Evolutionary conservation across 1,284 basidiomycete genomes (phyloP).

Genomic region (Exsudoporus floridanus): DNA sequence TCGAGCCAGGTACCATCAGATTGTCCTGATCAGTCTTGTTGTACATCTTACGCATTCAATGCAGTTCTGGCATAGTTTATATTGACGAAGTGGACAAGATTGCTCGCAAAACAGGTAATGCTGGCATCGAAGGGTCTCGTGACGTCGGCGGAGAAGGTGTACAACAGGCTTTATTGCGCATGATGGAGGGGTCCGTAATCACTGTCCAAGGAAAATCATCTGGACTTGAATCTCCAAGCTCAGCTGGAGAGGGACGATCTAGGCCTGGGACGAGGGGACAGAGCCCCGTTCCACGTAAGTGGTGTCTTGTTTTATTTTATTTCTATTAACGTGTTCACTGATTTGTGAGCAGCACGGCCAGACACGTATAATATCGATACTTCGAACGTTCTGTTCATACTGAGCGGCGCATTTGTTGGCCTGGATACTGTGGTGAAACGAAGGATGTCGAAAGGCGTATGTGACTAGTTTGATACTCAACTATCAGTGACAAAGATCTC

Average conservation of each 20-base stretch:
- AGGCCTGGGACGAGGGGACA: slow-evolving; percentile 43
- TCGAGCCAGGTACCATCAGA: slow-evolving; percentile 58
- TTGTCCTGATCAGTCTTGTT: neutral
- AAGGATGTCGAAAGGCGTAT: slow-evolving; percentile 79
- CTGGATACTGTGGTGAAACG: slow-evolving; percentile 80
- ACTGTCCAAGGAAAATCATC: slow-evolving; percentile 76
- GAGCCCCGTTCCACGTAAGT: slow-evolving; percentile 23
- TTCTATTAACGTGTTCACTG: neutral
- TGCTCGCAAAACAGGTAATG: slow-evolving; percentile 62
- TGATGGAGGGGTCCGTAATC: slow-evolving; percentile 90
- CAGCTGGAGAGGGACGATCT: slow-evolving; percentile 46
- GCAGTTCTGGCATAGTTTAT: slow-evolving; percentile 87
- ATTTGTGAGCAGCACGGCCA: slow-evolving; percentile 49
- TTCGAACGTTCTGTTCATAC: slow-evolving; percentile 85
- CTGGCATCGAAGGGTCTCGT: slow-evolving; percentile 71
- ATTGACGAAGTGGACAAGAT: slow-evolving; percentile 98
- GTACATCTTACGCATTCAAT: slow-evolving; percentile 8
- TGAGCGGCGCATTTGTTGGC: slow-evolving; percentile 94
- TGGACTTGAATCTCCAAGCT: slow-evolving; percentile 42
- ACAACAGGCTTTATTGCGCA: slow-evolving; percentile 86
- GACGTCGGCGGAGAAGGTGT: slow-evolving; percentile 97
- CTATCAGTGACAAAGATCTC: neutral
- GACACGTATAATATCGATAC: slow-evolving; percentile 80
- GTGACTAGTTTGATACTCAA: slow-evolving; percentile 26
- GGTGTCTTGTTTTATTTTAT: neutral